phyloP scores from a whole-genome alignment of 306 rosid genomes.

The Inga oerstediana region DNA sequence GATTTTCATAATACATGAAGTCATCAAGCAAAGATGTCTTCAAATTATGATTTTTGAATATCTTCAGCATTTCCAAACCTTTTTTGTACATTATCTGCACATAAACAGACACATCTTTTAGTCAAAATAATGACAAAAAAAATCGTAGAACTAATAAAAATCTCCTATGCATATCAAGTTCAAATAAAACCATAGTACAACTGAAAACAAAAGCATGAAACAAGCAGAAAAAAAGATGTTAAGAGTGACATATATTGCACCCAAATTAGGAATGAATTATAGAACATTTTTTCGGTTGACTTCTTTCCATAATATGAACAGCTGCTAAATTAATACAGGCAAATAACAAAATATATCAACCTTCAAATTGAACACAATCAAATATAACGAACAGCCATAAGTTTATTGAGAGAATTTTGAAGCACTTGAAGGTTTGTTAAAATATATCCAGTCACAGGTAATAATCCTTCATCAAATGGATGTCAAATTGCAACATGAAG shows the following conservation, averaged over 20 bases:
- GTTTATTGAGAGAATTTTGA: neutral
- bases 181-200: neutral
- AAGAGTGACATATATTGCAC: neutral
- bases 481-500: neutral
- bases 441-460: neutral
- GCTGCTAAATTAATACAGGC: neutral
- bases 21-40: constrained; percentile 93
- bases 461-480: neutral
- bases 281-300: neutral
- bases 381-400: neutral
- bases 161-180: neutral
- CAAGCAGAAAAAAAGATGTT: neutral
- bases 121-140: neutral
- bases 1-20: constrained; percentile 84
- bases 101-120: constrained; percentile 25
- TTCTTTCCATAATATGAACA: neutral
- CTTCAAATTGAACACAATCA: neutral
- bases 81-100: constrained; percentile 71
- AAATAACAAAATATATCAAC: neutral
- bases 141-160: neutral
- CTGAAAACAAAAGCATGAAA: constrained; percentile 4
- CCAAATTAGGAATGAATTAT: neutral
- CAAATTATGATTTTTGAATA: constrained; percentile 69
- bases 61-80: constrained; percentile 84
- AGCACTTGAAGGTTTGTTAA: neutral